Evolutionary conservation across 371 early-diverging fungal species (phyloP).

Genomic region (Mortierella sp.): DNA sequence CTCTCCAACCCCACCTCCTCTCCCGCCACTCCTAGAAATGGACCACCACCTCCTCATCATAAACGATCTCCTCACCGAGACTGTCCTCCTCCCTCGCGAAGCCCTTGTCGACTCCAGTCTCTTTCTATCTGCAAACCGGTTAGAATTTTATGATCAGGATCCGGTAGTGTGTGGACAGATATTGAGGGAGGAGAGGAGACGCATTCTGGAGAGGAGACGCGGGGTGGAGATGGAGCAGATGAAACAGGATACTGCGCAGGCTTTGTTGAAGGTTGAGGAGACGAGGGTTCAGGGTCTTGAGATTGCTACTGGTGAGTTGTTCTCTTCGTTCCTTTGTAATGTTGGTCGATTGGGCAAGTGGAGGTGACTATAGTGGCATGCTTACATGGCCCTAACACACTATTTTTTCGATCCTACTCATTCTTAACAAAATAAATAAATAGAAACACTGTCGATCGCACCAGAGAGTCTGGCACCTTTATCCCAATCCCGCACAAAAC

Average conservation of each 20-base stretch:
- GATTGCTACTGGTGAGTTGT: slow-evolving; percentile 23
- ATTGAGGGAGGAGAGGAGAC: slow-evolving; percentile 17
- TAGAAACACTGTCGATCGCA: slow-evolving; percentile 20
- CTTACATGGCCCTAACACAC: neutral
- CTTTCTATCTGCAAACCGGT: slow-evolving; percentile 10
- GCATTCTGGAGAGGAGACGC: slow-evolving; percentile 16
- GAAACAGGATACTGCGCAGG: slow-evolving; percentile 25
- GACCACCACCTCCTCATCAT: slow-evolving; percentile 19
- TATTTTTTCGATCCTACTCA: too few relatives aligned
- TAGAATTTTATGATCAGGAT: slow-evolving; percentile 24
- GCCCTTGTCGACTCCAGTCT: slow-evolving; percentile 15
- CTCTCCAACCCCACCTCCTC: neutral
- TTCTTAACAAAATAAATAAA: too few relatives aligned
- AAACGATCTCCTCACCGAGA: slow-evolving; percentile 16
- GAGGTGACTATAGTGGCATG: neutral
- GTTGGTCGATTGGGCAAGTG: too few relatives aligned
- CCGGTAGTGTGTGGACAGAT: neutral
- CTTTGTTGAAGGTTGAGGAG: slow-evolving; percentile 12
- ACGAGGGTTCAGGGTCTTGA: slow-evolving; percentile 12
- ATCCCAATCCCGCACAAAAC: slow-evolving; percentile 22
- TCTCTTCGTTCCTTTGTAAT: too few relatives aligned
- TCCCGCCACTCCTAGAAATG: slow-evolving; percentile 8
- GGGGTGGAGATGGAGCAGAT: slow-evolving; percentile 23
- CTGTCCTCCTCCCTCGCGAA: slow-evolving; percentile 18
- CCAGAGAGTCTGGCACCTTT: slow-evolving; percentile 29